Conservation (phyloP, 495 filamentous ascomycete species). For the Articulospora tetracladia region DNA sequence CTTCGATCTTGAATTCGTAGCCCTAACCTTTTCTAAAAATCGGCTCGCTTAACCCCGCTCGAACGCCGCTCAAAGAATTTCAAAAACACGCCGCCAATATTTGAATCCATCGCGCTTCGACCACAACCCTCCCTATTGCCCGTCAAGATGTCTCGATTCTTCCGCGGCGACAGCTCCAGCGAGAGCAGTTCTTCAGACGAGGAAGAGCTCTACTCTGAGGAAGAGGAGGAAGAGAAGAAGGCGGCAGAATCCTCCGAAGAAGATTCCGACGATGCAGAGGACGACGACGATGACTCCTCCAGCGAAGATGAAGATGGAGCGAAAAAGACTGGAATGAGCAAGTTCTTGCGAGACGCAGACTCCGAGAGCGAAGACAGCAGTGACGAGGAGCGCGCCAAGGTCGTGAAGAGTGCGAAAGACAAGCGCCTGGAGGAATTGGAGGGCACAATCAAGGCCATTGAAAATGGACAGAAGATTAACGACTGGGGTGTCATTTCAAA, state of each 20-base stretch:
- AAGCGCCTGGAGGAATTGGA: slow-evolving; percentile 95
- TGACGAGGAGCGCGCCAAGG: slow-evolving; percentile 74
- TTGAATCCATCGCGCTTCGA: background rate
- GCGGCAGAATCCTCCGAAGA: slow-evolving; percentile 38
- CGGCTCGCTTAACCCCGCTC: background rate
- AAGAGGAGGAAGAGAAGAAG: slow-evolving; percentile 55
- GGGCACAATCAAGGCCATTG: slow-evolving; percentile 79
- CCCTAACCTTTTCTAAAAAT: background rate
- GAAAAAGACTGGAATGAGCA: slow-evolving; percentile 60
- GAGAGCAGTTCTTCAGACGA: slow-evolving; percentile 72
- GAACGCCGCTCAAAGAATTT: background rate
- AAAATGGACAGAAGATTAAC: slow-evolving; percentile 94
- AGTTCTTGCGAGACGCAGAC: slow-evolving; percentile 74
- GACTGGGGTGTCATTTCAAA: slow-evolving; percentile 93
- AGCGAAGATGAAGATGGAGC: slow-evolving; percentile 61
- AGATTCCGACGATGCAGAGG: slow-evolving; percentile 44
- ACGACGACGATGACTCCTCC: slow-evolving; percentile 55
- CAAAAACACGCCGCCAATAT: background rate
- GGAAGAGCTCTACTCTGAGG: slow-evolving; percentile 81
- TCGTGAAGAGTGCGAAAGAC: slow-evolving; percentile 96
- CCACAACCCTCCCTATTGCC: background rate
- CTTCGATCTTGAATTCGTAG: no score
- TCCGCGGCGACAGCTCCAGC: slow-evolving; percentile 52
- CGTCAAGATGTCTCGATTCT: slow-evolving; percentile 87
- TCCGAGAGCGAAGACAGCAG: slow-evolving; percentile 80